Evolutionary conservation across 257 asterid genomes (phyloP), one percentile per base, ranked within the genome.

Genomic region (Dorcoceras hygrometricum): DNA sequence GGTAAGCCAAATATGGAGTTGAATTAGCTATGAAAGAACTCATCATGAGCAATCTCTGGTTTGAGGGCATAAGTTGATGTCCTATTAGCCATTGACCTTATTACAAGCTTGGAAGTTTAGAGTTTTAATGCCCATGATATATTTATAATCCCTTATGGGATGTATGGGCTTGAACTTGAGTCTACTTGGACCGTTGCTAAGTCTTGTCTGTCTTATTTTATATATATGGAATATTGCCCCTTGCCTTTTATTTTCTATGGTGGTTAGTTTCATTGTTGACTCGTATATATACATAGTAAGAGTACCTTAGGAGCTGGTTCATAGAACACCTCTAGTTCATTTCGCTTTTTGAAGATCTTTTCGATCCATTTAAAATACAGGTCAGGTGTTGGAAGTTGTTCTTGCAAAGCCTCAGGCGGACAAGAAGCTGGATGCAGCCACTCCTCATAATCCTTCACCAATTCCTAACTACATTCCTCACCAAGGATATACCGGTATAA

Each of bases 331-430:
- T 29, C 59, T 51, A 24, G 54, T 31, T 62, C 2, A 34, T 46
- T 64, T 25, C 9, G 12, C 51, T 32, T 58, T n/a, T 16, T 7
- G 18, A 27, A 19, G n/a, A 23, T 9, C 4, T 63, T 63, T 63
- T 34, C 4, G 29, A 32, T 65, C 51, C 28, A 20, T 66, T 25
- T 57, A 62, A 65, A 72, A 29, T 74, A 73, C 95, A 93, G 98
- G 95, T 62, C 95, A 93, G 76, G 46, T 67, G 29, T 70, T 93
- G 70, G 97, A 88, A 79, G 97, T 88, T 57, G 95, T 86, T 74
- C 96, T 93, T 50, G 98, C 98, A 67, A 93, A 90, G 84, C 98
- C 98, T 70, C 98, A 90, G 87, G 60, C 88, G 4, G 97, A 90
- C 68, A 93, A 79, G 84, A 93, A 81, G 81, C 82, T 83, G 68